Base-by-base conservation (phyloP, 169 alveolate species). In the Plasmodium reichenowi region DNA sequence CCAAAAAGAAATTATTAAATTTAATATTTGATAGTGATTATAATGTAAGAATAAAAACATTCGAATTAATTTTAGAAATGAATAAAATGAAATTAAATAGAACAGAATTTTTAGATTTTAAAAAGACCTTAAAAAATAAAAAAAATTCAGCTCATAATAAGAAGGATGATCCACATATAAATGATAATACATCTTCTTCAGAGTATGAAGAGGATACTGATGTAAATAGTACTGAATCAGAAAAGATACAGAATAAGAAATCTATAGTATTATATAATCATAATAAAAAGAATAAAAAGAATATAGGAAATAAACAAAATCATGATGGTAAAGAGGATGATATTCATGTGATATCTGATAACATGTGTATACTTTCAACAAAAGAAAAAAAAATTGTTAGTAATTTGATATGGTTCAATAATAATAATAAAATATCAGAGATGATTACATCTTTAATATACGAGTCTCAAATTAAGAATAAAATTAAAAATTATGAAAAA, bases 361-460 rank as follows among this genome's bases (percentile, higher is more conserved):
- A 15, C 22, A 48, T 68, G 4, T 52, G 59, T 20, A 62, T 86
- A n/a, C 47, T 86, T n/a, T 86, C 92, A 13, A 86, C 71, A 64
- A 86, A 26, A 38, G 88, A 70, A 48, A 86, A 86, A 74, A 70
- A 86, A 72, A 86, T 86, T 48, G 62, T 86, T 3, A 72, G 87
- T 15, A 72, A 70, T 54, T 62, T 86, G 48, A 72, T 86, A 59
- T 86, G 92, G 92, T 86, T 86, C 62, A 86, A 86, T 66, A 86
- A 86, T 54, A 86, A 86, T 62, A 62, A 32, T 15, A 70, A 86
- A 71, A 86, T 86, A 54, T 70, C 92, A 5, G 45, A 72, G 4
- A 86, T 86, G 5, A 86, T 86, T 3, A 86, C 92, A 2, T 45
- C 70, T 0, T 45, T 86, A 29, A 86, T 86, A 17, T 86, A 86